Conservation (phyloP, 495 filamentous ascomycete genomes). For the Aspergillus funiculosus region DNA sequence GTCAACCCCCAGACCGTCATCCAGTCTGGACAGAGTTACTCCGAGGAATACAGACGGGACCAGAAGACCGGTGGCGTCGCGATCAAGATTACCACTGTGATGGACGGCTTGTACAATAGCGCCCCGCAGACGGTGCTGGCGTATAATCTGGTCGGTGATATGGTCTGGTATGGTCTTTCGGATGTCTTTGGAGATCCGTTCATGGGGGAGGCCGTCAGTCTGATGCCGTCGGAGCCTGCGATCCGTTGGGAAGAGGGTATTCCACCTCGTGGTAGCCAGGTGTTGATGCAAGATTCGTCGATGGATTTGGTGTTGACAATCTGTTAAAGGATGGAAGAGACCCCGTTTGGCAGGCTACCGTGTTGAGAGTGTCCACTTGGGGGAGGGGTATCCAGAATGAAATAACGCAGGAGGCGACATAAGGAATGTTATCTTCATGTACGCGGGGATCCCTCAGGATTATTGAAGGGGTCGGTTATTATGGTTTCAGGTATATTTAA, state of each 20-base stretch:
- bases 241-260: slow-evolving; percentile 47
- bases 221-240: slow-evolving; percentile 34
- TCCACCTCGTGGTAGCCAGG: slow-evolving; percentile 46
- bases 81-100: slow-evolving; percentile 47
- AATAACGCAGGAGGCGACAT: no score
- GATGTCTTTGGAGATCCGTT: slow-evolving; percentile 56
- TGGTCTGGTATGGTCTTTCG: slow-evolving; percentile 54
- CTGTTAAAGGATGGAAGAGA: no score
- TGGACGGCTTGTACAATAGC: slow-evolving; percentile 46
- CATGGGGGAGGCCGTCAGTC: slow-evolving; percentile 34
- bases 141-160: slow-evolving; percentile 43
- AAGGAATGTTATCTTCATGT: no score
- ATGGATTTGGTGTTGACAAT: slow-evolving; percentile 34
- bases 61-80: slow-evolving; percentile 45
- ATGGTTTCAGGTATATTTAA: no score
- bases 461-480: no score
- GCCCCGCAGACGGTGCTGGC: slow-evolving; percentile 49
- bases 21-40: slow-evolving; percentile 23
- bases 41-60: slow-evolving; percentile 43
- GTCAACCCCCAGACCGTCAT: slow-evolving; percentile 29
- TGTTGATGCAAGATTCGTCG: slow-evolving; percentile 30
- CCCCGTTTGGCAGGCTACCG: no score
- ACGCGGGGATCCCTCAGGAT: no score
- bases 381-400: no score
- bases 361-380: no score